Percentiles rank a stretch among this genome's conserved stretches.
These are phyloP conservation scores for Polytrichum formosum DNA, from an alignment of 225 moss, liverwort and hornwort genomes.

Conservation along the genomic window DNA sequence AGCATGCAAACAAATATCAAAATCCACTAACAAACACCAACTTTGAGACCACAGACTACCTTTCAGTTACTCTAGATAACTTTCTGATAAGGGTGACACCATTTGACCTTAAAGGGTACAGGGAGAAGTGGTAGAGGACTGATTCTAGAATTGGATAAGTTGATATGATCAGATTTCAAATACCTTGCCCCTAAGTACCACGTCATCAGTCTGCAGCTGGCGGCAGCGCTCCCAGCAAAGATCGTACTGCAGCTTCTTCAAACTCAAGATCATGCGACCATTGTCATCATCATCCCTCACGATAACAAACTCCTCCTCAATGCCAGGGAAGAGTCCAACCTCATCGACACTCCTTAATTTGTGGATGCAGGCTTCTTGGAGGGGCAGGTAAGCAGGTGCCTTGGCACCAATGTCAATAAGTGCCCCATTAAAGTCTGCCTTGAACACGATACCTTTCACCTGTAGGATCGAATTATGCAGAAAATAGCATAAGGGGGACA, in stretches of 20 bases:
- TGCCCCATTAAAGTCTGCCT: conserved; percentile 61
- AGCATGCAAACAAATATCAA: no score
- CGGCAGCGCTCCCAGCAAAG: conserved; percentile 91
- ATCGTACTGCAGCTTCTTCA: conserved; percentile 89
- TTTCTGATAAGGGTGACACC: no score
- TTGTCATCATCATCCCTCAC: conserved; percentile 55
- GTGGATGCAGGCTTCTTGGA: conserved; percentile 54
- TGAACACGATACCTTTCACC: conserved; percentile 97
- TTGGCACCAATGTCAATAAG: conserved; percentile 62
- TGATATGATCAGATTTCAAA: not conserved
- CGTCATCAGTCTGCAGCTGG: conserved; percentile 85
- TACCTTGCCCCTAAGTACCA: conserved; percentile 79
- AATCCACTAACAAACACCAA: no score
- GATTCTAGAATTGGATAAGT: no score
- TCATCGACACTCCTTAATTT: conserved; percentile 49
- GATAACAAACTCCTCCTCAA: conserved; percentile 55
- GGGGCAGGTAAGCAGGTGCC: conserved; percentile 50
- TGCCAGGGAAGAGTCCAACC: conserved; percentile 43
- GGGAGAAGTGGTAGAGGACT: no score
- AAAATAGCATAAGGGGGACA: no score
- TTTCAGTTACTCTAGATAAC: no score
- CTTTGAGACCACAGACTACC: no score
- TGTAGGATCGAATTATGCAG: conserved; percentile 9
- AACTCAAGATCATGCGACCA: conserved; percentile 86
- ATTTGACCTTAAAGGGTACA: no score